Conservation (phyloP, 176 grass and related monocot species). For the Tillandsia fasciculata region DNA sequence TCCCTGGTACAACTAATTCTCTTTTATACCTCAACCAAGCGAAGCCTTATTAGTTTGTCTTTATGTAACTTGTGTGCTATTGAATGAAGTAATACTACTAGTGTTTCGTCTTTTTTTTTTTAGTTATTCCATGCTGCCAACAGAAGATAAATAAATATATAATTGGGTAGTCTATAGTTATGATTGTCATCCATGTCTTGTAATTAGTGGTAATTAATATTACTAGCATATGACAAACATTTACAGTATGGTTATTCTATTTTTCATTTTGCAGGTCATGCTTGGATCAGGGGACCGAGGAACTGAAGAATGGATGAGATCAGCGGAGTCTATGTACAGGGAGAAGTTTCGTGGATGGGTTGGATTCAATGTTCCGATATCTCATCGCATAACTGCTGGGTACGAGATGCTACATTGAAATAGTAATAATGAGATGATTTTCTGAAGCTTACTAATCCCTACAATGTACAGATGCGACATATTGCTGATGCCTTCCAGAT, state of each 20-base stretch:
- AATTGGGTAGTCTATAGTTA: too few relatives aligned
- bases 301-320: slow-evolving; percentile 88
- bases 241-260: background rate
- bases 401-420: slow-evolving; percentile 25
- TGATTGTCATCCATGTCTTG: too few relatives aligned
- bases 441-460: slow-evolving; percentile 6
- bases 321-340: slow-evolving; percentile 46
- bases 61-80: too few relatives aligned
- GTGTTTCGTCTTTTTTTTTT: too few relatives aligned
- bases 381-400: slow-evolving; percentile 91
- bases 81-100: too few relatives aligned
- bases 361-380: slow-evolving; percentile 93
- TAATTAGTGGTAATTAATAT: too few relatives aligned
- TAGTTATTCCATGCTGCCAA: too few relatives aligned
- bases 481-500: slow-evolving; percentile 95
- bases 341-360: slow-evolving; percentile 97
- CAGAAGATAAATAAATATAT: too few relatives aligned
- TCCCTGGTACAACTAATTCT: too few relatives aligned
- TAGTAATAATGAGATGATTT: slow-evolving; percentile 11
- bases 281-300: slow-evolving; percentile 82
- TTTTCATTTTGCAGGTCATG: slow-evolving; percentile 55
- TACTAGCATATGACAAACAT: background rate
- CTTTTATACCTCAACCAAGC: too few relatives aligned
- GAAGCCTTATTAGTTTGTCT: too few relatives aligned
- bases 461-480: slow-evolving; percentile 72